A percentile compares a stretch with the other conserved stretches of the same genome.
Evolutionary conservation across 208 protist species (phyloP).

Genomic region (Wallacemonas sp.): DNA sequence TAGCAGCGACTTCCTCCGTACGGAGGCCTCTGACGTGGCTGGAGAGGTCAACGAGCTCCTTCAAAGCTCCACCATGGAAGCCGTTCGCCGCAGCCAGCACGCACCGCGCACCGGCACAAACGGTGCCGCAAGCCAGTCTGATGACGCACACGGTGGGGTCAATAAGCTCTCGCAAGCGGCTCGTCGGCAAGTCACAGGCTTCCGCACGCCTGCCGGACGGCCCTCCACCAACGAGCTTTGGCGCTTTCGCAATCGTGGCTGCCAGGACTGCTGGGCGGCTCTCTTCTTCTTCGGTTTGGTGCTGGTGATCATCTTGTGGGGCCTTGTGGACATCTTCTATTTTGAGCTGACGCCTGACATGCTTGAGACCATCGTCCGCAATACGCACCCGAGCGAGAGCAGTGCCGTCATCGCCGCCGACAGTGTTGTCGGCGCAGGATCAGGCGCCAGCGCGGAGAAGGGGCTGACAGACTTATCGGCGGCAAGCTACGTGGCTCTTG

Average conservation of each 20-base stretch:
- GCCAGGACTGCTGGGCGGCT: slow-evolving; percentile 61
- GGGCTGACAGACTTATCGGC: not conserved
- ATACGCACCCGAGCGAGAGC: slow-evolving; percentile 14
- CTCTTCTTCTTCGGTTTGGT: slow-evolving; percentile 42
- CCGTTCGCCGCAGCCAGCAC: not conserved
- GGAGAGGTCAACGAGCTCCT: slow-evolving; percentile 1
- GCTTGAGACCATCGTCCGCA: slow-evolving; percentile 12
- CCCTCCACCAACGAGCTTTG: slow-evolving; percentile 59
- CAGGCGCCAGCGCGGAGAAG: no score
- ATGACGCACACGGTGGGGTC: not conserved
- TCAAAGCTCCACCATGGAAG: slow-evolving; percentile 1
- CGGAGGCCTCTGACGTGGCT: not conserved
- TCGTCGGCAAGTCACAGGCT: not conserved
- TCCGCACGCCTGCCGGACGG: slow-evolving; percentile 1
- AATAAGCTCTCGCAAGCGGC: not conserved
- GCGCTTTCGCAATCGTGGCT: slow-evolving; percentile 55
- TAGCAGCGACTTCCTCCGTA: slow-evolving; percentile 15
- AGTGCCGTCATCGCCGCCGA: slow-evolving; percentile 25
- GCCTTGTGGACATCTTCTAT: slow-evolving; percentile 32
- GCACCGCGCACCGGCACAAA: not conserved
- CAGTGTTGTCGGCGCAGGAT: not conserved
- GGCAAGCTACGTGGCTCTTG: not conserved
- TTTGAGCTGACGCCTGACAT: slow-evolving; percentile 34
- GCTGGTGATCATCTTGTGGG: slow-evolving; percentile 33
- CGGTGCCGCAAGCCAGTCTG: not conserved